Percentiles rank a stretch among this genome's conserved stretches.
These are phyloP conservation scores for Alternaria dauci DNA, from an alignment of 2,329 filamentous ascomycete species.

Conservation along the genomic window DNA sequence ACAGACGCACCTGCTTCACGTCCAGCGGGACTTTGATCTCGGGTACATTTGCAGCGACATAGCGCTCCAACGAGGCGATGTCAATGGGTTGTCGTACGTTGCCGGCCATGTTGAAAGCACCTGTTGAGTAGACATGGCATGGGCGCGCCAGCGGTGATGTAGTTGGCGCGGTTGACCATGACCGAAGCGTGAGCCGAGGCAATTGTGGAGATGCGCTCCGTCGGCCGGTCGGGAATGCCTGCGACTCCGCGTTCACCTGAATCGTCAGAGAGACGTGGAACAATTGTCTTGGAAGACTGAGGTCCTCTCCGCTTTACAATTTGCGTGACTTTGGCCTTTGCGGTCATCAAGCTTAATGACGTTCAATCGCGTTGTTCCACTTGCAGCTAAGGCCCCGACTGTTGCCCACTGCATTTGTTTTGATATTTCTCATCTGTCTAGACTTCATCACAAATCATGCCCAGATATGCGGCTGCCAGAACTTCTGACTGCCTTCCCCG, in stretches of 20 bases:
- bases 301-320: too few species aligned
- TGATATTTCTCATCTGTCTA: not conserved
- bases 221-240: constrained; percentile 17
- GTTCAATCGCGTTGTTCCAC: too few species aligned
- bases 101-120: constrained; percentile 73
- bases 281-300: not conserved
- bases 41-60: constrained; percentile 79
- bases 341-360: too few species aligned
- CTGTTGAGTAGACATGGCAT: constrained; percentile 24
- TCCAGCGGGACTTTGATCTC: constrained; percentile 83
- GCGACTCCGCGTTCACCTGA: constrained; percentile 10
- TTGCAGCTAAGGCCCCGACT: too few species aligned
- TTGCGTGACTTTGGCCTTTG: too few species aligned
- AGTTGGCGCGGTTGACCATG: constrained; percentile 23
- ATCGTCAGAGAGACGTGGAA: not conserved
- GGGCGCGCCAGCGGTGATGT: constrained; percentile 21
- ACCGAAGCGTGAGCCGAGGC: constrained; percentile 18
- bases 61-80: constrained; percentile 77
- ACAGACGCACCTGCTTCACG: constrained; percentile 77
- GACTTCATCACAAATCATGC: too few species aligned
- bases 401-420: not conserved
- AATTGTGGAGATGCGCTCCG: constrained; percentile 19
- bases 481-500: constrained; percentile 3
- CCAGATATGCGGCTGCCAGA: too few species aligned
- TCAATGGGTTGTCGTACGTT: constrained; percentile 91